A percentile compares a stretch with the other conserved stretches of the same genome.
Conservation (phyloP, 2,329 filamentous ascomycete species). For the Diaporthe eres region DNA sequence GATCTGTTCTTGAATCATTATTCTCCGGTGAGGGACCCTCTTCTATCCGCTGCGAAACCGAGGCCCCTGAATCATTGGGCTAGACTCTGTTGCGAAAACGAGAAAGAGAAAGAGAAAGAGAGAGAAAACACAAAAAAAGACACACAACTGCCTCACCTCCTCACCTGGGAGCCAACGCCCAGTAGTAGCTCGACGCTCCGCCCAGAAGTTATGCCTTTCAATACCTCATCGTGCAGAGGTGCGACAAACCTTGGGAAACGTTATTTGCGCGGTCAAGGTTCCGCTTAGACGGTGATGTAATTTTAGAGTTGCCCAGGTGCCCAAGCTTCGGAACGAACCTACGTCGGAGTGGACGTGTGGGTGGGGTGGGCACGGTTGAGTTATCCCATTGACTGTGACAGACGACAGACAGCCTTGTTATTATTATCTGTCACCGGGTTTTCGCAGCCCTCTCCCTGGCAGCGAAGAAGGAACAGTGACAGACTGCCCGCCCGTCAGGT, state of each 20-base stretch:
- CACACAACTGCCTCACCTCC: too few species aligned
- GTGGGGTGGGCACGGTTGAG: background rate
- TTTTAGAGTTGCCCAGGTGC: slow-evolving; percentile 18
- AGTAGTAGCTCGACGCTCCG: background rate
- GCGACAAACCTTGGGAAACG: slow-evolving; percentile 15
- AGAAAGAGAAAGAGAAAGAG: too few species aligned
- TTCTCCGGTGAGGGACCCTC: slow-evolving; percentile 10
- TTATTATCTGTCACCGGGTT: background rate
- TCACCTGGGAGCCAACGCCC: background rate
- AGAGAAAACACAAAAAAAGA: too few species aligned
- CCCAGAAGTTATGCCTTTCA: background rate
- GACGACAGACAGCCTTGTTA: slow-evolving; percentile 26
- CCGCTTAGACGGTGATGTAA: slow-evolving; percentile 30
- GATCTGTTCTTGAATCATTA: slow-evolving; percentile 18
- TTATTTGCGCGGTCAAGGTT: slow-evolving; percentile 20
- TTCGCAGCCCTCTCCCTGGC: background rate
- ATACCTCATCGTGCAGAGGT: slow-evolving; percentile 22
- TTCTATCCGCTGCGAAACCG: background rate
- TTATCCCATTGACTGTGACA: slow-evolving; percentile 8
- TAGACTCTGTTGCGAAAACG: background rate
- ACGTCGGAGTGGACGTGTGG: background rate
- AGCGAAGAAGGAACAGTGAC: background rate
- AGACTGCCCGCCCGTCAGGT: background rate
- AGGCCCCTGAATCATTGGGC: slow-evolving; percentile 6
- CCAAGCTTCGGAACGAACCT: slow-evolving; percentile 32